A percentile compares a stretch with the other conserved stretches of the same genome.
Conservation (phyloP, 23 red algal genomes). For the Gracilariopsis chorda region DNA sequence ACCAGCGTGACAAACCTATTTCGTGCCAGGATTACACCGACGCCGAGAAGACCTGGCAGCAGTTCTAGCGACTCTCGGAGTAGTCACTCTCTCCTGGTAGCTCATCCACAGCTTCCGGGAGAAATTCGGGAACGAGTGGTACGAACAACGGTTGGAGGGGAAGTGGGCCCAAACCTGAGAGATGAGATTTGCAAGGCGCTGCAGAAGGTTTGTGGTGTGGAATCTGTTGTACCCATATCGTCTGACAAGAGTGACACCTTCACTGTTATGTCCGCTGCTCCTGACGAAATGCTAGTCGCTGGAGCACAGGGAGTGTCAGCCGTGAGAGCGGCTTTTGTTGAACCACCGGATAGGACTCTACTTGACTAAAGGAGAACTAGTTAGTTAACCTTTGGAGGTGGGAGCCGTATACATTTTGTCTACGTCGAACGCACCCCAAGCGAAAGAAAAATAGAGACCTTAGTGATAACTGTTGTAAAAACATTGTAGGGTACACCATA, state of each 20-base stretch:
- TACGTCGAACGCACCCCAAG: too few species aligned
- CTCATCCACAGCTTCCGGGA: slow-evolving; percentile 27
- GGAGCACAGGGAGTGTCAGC: slow-evolving; percentile 29
- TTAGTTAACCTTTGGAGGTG: not conserved
- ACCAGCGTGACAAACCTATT: slow-evolving; percentile 50
- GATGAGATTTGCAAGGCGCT: slow-evolving; percentile 39
- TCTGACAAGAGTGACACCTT: slow-evolving; percentile 21
- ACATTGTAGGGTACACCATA: too few species aligned
- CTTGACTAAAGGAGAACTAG: slow-evolving; percentile 27
- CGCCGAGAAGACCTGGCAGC: not conserved
- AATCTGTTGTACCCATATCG: slow-evolving; percentile 6
- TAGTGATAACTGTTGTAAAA: too few species aligned
- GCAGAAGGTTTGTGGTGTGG: slow-evolving; percentile 38
- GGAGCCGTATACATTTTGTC: too few species aligned
- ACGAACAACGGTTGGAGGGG: not conserved
- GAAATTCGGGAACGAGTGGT: slow-evolving; percentile 29
- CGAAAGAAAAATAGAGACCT: too few species aligned
- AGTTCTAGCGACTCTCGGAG: not conserved
- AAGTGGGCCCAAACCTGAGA: not conserved
- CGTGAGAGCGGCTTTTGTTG: slow-evolving; percentile 36
- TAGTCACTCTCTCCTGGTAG: not conserved
- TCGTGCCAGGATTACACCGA: slow-evolving; percentile 1
- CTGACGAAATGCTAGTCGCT: slow-evolving; percentile 65
- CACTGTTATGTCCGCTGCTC: slow-evolving; percentile 33
- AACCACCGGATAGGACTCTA: not conserved